These are phyloP conservation scores for Suillus discolor DNA, from an alignment of 768 basidiomycete species.

Conservation along the genomic window DNA sequence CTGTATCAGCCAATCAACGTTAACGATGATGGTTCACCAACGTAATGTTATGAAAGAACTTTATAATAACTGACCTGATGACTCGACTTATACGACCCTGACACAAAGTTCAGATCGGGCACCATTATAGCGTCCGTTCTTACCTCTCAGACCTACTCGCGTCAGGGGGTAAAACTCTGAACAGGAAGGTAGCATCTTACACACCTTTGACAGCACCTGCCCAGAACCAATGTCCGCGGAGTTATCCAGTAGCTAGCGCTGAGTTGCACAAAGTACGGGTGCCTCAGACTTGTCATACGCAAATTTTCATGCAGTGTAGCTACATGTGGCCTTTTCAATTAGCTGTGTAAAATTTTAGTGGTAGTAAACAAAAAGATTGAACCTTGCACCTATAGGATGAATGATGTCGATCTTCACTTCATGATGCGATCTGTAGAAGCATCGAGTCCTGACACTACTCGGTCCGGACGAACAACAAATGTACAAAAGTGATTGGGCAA, in stretches of 20 bases:
- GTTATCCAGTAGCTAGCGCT: neutral
- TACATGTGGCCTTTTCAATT: neutral
- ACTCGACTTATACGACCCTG: neutral
- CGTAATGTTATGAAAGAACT: neutral
- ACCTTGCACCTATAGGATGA: neutral
- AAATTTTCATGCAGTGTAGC: neutral
- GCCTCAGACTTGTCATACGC: neutral
- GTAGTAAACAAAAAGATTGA: neutral
- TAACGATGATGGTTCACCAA: neutral
- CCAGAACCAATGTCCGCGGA: neutral
- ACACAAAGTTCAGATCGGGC: neutral
- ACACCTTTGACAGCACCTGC: neutral
- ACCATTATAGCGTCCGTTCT: neutral
- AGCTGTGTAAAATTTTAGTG: neutral
- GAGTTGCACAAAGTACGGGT: neutral
- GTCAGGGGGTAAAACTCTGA: neutral
- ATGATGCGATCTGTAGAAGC: constrained; percentile 3
- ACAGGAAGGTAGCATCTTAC: neutral
- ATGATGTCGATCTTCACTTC: constrained; percentile 1
- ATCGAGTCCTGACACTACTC: neutral
- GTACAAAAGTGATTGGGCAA: constrained; percentile 16
- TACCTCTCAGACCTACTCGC: neutral
- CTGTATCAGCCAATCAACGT: constrained; percentile 6
- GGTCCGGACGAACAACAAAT: constrained; percentile 18
- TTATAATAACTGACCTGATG: neutral